A percentile compares a stretch with the other conserved stretches of the same genome.
These are phyloP conservation scores for Ascochyta koolunga DNA, from an alignment of 2,329 filamentous ascomycete genomes.

Conservation along the genomic window DNA sequence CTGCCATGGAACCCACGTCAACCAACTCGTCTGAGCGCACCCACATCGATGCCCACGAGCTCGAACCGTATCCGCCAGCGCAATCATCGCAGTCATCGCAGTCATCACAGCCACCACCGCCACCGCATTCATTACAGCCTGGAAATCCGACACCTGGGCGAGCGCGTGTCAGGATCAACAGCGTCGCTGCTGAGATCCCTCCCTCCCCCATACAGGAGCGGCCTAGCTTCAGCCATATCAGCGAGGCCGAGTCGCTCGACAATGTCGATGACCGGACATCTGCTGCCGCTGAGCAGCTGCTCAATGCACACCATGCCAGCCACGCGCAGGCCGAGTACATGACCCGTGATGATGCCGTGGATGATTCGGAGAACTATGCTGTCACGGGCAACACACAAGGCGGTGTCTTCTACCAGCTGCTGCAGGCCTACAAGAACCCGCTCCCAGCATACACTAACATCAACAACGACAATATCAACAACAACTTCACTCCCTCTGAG, in stretches of 20 bases:
- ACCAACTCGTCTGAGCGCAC: conserved; percentile 21
- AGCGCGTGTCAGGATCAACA: conserved; percentile 37
- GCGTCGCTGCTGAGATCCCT: conserved; percentile 32
- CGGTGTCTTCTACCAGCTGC: conserved; percentile 41
- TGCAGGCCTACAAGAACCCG: conserved; percentile 41
- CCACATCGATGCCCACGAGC: conserved; percentile 10
- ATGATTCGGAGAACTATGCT: conserved; percentile 29
- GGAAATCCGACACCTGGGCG: conserved; percentile 18
- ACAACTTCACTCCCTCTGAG: conserved; percentile 17
- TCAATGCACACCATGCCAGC: conserved; percentile 25
- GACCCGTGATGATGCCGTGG: conserved; percentile 11
- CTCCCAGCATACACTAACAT: conserved; percentile 10
- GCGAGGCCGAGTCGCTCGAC: conserved; percentile 21
- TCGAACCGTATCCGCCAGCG: not conserved
- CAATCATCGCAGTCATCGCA: not conserved
- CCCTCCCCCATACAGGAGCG: conserved; percentile 5
- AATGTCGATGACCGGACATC: conserved; percentile 19
- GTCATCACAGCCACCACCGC: not conserved
- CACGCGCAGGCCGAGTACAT: conserved; percentile 1
- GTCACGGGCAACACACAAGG: conserved; percentile 37
- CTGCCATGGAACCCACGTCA: conserved; percentile 25
- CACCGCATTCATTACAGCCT: conserved; percentile 19
- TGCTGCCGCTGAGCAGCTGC: conserved; percentile 31
- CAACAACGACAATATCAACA: too few species aligned
- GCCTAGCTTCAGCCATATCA: conserved; percentile 20